A percentile compares a stretch with the other conserved stretches of the same genome.
These are phyloP conservation scores for Aspergillus affinis DNA, from an alignment of 495 filamentous ascomycete genomes.

Conservation along the genomic window DNA sequence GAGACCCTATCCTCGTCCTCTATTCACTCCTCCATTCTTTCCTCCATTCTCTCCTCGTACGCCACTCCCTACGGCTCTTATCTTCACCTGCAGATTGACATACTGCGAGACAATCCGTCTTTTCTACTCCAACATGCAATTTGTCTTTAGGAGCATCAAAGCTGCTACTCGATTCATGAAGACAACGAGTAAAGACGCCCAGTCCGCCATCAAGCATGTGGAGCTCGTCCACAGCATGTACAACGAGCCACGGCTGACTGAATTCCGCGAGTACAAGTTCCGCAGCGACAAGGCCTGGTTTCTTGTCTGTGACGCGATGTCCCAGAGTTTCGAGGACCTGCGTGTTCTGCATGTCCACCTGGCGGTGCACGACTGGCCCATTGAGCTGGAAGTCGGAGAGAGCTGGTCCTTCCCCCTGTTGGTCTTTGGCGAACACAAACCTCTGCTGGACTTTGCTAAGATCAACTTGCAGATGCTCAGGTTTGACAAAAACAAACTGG, in stretches of 20 bases:
- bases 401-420: constrained; percentile 25
- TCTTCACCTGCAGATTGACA: constrained; percentile 17
- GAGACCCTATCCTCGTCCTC: too few species aligned
- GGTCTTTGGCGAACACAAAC: constrained; percentile 4
- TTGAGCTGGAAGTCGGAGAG: constrained; percentile 18
- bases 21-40: too few species aligned
- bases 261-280: constrained; percentile 17
- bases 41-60: not conserved
- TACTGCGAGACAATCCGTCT: constrained; percentile 20
- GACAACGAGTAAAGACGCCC: constrained; percentile 7
- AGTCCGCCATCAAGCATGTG: constrained; percentile 21
- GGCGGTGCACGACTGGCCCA: constrained; percentile 22
- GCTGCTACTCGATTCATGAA: constrained; percentile 17
- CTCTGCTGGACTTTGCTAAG: constrained; percentile 13
- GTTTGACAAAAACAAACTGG: constrained; percentile 11
- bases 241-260: constrained; percentile 20
- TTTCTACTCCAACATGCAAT: constrained; percentile 26
- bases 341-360: constrained; percentile 21
- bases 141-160: constrained; percentile 22
- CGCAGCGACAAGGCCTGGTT: constrained; percentile 24
- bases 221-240: constrained; percentile 30
- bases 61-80: constrained; percentile 12
- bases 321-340: constrained; percentile 7
- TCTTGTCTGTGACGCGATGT: constrained; percentile 17
- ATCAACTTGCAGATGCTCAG: constrained; percentile 13